Evolutionary conservation across 495 filamentous ascomycete species (phyloP).

Genomic region (Neurospora tetraspora): DNA sequence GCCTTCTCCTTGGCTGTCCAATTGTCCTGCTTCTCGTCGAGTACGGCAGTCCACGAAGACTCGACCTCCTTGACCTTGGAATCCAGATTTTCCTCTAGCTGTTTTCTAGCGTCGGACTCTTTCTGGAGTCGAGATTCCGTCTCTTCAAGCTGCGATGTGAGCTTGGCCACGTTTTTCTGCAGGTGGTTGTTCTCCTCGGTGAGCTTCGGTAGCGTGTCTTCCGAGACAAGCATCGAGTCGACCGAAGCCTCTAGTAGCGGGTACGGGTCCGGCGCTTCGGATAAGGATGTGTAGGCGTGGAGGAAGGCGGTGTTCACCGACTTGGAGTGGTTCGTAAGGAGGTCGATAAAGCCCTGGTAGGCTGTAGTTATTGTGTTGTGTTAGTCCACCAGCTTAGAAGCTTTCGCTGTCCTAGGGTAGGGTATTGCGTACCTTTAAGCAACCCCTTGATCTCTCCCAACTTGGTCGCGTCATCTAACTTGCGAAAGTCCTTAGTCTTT

Average conservation of each 20-base stretch:
- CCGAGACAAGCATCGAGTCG: conserved; percentile 80
- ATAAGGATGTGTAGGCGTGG: conserved; percentile 83
- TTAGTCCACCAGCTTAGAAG: conserved; percentile 3
- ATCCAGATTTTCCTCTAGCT: conserved; percentile 68
- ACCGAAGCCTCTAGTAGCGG: conserved; percentile 92
- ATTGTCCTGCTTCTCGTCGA: conserved; percentile 90
- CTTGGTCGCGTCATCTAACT: conserved; percentile 85
- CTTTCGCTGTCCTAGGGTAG: neutral
- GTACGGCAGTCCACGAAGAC: conserved; percentile 79
- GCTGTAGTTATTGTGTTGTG: conserved; percentile 37
- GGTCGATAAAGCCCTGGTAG: conserved; percentile 95
- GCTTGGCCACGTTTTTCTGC: conserved; percentile 62
- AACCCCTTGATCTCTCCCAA: conserved; percentile 79
- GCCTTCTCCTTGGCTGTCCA: conserved; percentile 92
- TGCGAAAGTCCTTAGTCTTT: conserved; percentile 97
- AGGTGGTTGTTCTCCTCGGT: conserved; percentile 78
- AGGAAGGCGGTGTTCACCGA: conserved; percentile 83
- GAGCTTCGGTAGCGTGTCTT: conserved; percentile 83
- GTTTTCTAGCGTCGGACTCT: conserved; percentile 60
- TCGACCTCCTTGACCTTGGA: conserved; percentile 76
- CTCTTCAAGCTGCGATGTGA: conserved; percentile 90
- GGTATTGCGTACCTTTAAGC: conserved; percentile 55
- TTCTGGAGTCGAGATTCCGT: conserved; percentile 65
- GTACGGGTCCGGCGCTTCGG: conserved; percentile 94
- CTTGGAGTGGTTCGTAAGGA: conserved; percentile 89